Conservation (phyloP, 2,329 filamentous ascomycete species). For the Aspergillus texensis region DNA sequence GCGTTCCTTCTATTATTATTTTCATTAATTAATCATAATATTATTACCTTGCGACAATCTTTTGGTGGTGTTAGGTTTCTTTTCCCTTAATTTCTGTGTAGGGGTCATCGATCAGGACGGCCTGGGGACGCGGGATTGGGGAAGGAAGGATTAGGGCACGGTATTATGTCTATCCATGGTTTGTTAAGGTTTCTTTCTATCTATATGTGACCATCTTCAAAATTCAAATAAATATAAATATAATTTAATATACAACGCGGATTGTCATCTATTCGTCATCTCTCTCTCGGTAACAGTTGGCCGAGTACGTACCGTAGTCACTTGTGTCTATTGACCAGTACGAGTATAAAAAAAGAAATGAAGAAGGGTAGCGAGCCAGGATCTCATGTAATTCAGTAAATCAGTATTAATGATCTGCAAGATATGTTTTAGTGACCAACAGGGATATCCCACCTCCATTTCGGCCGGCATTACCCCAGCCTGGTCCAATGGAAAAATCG, state of each 20-base stretch:
- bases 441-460: slow-evolving; percentile 1
- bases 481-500: not conserved
- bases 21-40: not conserved
- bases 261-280: not conserved
- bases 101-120: not conserved
- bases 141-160: not conserved
- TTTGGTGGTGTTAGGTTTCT: not conserved
- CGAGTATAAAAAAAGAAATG: not conserved
- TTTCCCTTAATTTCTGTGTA: not conserved
- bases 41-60: not conserved
- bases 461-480: not conserved
- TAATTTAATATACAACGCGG: not conserved
- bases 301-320: not conserved
- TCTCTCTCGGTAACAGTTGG: not conserved
- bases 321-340: not conserved
- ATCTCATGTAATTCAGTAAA: not conserved
- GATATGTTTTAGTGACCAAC: not conserved
- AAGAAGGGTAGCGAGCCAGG: not conserved
- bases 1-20: not conserved
- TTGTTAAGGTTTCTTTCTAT: not conserved
- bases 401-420: not conserved
- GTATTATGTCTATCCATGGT: not conserved
- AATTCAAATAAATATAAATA: not conserved
- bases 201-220: not conserved
- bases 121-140: not conserved